Evolutionary conservation across 2,329 filamentous ascomycete species (phyloP), one percentile per base, ranked within the genome.

Genomic region (Geosmithia flava): DNA sequence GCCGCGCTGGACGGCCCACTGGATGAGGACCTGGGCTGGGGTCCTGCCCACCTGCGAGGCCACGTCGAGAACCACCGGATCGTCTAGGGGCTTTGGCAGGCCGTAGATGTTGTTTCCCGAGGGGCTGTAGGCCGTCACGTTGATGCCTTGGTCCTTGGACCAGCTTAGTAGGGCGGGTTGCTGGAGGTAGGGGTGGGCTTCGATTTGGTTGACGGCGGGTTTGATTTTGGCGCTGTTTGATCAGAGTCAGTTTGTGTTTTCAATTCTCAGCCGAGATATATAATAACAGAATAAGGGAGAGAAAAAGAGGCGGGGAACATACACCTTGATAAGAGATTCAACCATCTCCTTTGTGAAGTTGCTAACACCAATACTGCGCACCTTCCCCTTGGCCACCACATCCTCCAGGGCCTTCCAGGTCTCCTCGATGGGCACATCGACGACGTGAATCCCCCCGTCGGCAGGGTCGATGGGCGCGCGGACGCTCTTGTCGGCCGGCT

Each of bases 371-470:
- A 82, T 80, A 47, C 72, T 68, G 51, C 70, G 69, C 20, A 71
- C 68, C 60, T 79, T 79, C 52, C 74, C 73, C 41, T 69, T 68
- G 41, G 64, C 61, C 7, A 75, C 65, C n/a, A 81, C 62, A 49
- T 68, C 69, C 62, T 83, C 80, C 76, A 83, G 77, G 44, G 75
- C 75, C 41, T 69, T 66, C 76, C 76, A 80, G 19, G 80, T 83
- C 61, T 82, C 71, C 60, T 76, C 66, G 55, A 72, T 67, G 54
- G 57, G 55, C 8, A 62, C 55, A 19, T 62, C 55, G 10, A 57
- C 56, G 43, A 61, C 56, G 27, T 55, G 50, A n/a, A 74, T 53
- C 52, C 71, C 71, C 55, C 69, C 70, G 48, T 68, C 70, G 40
- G 70, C 68, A 2, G 67, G 50, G 17, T 71, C 68, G 29, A 74